Evolutionary conservation across 805 yeast genomes (phyloP).

Genomic region (Myxozyma kluyveri): DNA sequence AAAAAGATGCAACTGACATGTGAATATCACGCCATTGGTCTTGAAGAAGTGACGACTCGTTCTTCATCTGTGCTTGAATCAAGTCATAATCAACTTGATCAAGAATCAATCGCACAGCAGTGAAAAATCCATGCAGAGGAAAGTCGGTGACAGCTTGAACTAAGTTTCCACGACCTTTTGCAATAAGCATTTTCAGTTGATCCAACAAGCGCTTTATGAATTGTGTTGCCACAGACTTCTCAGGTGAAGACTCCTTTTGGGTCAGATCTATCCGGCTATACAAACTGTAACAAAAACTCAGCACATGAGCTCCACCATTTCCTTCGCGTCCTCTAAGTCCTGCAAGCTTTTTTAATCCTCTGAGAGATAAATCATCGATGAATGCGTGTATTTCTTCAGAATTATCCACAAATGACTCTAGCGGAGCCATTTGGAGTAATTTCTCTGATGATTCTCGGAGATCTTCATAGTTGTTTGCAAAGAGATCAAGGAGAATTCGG

Average conservation of each 20-base stretch:
- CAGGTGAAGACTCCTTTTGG: conserved; percentile 13
- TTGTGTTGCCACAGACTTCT: no score
- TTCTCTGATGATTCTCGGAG: conserved; percentile 54
- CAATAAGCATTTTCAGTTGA: conserved; percentile 40
- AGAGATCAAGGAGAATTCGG: conserved; percentile 56
- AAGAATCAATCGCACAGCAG: conserved; percentile 53
- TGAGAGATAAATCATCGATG: conserved; percentile 34
- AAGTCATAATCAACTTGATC: conserved; percentile 33
- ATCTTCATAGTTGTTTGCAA: conserved; percentile 74
- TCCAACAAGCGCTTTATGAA: conserved; percentile 40
- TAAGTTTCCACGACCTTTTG: conserved; percentile 40
- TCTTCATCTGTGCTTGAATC: no score
- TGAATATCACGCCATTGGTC: conserved; percentile 3
- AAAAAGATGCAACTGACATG: conserved; percentile 25
- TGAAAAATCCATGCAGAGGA: conserved; percentile 69
- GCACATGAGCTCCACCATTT: conserved; percentile 74
- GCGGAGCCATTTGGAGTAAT: conserved; percentile 49
- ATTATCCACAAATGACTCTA: conserved; percentile 21
- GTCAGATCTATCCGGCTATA: conserved; percentile 33
- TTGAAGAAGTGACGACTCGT: background rate
- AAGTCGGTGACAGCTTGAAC: conserved; percentile 47
- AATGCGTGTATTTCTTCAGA: conserved; percentile 6
- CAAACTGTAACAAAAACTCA: conserved; percentile 50
- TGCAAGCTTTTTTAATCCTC: conserved; percentile 34
- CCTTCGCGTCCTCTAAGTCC: conserved; percentile 56